Evolutionary conservation across 441 rosid species (phyloP).

Genomic region (Eruca vesicaria): DNA sequence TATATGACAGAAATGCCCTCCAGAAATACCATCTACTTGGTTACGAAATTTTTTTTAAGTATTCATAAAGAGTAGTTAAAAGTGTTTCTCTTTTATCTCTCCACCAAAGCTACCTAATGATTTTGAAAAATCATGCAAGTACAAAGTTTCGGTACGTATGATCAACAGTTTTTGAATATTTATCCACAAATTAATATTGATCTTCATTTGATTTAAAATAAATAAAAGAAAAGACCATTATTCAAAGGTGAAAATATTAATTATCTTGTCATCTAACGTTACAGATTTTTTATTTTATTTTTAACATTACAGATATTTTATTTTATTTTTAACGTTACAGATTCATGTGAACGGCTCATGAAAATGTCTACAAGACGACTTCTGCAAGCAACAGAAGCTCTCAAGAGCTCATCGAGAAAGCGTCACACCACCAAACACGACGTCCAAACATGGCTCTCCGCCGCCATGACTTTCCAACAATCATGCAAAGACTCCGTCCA

Average conservation of each 20-base stretch:
- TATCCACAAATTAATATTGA: too few species aligned
- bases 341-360: constrained; percentile 50
- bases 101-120: not conserved
- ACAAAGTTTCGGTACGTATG: not conserved
- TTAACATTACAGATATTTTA: too few species aligned
- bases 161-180: not conserved
- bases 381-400: constrained; percentile 49
- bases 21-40: not conserved
- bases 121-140: constrained; percentile 9
- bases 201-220: not conserved
- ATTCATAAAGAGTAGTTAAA: not conserved
- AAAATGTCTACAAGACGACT: constrained; percentile 59
- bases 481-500: constrained; percentile 65
- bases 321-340: constrained; percentile 47
- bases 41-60: not conserved
- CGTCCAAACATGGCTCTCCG: constrained; percentile 76
- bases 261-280: not conserved
- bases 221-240: not conserved
- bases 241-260: not conserved
- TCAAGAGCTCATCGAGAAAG: constrained; percentile 37
- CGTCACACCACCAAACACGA: constrained; percentile 44
- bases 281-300: too few species aligned
- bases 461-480: constrained; percentile 71
- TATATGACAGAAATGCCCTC: not conserved
- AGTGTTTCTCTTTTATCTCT: not conserved